Evolutionary conservation across 257 asterid species (phyloP).

Genomic region (Nicotiana tabacum): DNA sequence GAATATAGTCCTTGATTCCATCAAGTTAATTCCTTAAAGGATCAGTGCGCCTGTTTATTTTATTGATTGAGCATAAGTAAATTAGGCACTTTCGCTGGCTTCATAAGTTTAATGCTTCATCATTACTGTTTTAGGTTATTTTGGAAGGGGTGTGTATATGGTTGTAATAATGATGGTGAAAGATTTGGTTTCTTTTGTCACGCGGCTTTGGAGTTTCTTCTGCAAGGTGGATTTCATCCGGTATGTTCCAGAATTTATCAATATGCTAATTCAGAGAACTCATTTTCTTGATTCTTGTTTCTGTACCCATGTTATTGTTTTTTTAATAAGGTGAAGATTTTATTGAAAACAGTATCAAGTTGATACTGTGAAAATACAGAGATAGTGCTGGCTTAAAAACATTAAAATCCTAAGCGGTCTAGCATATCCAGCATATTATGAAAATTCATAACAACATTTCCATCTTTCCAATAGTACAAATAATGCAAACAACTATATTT

Average conservation of each 20-base stretch:
- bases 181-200: constrained; percentile 95
- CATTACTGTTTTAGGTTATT: constrained; percentile 56
- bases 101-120: constrained; percentile 10
- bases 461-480: too few relatives aligned
- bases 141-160: constrained; percentile 81
- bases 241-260: constrained; percentile 43
- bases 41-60: background rate
- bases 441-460: too few relatives aligned
- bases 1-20: background rate
- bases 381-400: too few relatives aligned
- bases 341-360: too few relatives aligned
- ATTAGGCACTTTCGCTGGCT: background rate
- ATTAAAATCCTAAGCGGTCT: too few relatives aligned
- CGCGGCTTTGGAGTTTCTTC: constrained; percentile 96
- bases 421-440: too few relatives aligned
- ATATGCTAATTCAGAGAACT: background rate
- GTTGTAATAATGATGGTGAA: constrained; percentile 77
- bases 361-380: too few relatives aligned
- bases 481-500: too few relatives aligned
- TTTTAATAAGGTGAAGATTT: background rate
- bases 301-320: too few relatives aligned
- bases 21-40: background rate
- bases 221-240: constrained; percentile 85
- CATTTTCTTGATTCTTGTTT: background rate
- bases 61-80: background rate